Evolutionary conservation across 1,284 basidiomycete genomes (phyloP).

Genomic region (Naganishia sp.): DNA sequence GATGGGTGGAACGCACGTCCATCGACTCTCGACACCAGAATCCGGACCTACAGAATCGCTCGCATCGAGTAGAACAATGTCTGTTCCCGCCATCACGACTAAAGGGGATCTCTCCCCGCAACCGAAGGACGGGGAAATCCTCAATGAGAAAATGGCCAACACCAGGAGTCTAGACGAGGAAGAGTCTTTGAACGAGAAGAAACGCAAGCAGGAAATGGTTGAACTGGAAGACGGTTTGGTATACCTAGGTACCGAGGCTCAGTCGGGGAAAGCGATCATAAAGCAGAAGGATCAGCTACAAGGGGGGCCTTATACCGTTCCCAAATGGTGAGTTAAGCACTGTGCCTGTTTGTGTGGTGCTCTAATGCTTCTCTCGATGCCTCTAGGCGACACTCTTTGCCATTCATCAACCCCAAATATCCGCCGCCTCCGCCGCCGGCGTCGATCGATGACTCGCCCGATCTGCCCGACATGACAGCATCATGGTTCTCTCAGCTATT

Average conservation of each 20-base stretch:
- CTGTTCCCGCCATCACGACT: not conserved
- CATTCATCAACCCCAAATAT: constrained; percentile 50
- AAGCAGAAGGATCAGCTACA: constrained; percentile 47
- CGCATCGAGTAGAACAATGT: constrained; percentile 20
- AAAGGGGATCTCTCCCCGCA: not conserved
- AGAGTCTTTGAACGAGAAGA: constrained; percentile 11
- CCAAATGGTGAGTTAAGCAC: constrained; percentile 45
- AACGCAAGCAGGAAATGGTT: constrained; percentile 14
- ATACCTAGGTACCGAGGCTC: constrained; percentile 35
- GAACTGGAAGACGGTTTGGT: constrained; percentile 31
- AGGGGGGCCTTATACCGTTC: constrained; percentile 47
- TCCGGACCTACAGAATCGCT: constrained; percentile 9
- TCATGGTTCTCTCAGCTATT: constrained; percentile 60
- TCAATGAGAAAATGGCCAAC: not conserved
- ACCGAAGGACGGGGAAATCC: not conserved
- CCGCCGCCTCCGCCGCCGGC: constrained; percentile 57
- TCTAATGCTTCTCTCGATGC: not conserved
- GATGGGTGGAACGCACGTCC: not conserved
- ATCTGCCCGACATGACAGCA: constrained; percentile 61
- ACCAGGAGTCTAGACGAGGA: not conserved
- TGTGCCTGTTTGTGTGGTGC: not conserved
- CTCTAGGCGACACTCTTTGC: constrained; percentile 50
- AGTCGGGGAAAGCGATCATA: constrained; percentile 45
- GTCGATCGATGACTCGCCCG: constrained; percentile 61
- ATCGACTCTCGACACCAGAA: constrained; percentile 12